These are phyloP conservation scores for Pseudocercospora fuligena DNA, from an alignment of 2,329 filamentous ascomycete genomes.

Conservation along the genomic window DNA sequence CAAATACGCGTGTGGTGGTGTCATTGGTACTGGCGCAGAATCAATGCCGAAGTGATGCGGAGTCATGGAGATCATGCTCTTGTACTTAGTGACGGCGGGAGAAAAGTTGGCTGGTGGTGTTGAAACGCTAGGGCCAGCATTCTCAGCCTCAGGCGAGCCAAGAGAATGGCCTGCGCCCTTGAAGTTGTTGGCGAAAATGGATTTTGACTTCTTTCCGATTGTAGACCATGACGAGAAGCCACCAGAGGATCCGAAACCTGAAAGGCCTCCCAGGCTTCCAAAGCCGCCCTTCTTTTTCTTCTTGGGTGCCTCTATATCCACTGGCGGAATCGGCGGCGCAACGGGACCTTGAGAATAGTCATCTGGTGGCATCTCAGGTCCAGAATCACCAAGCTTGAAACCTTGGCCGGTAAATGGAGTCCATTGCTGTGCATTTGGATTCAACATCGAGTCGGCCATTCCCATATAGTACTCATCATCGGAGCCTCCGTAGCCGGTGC, in stretches of 20 bases:
- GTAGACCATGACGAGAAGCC: not conserved
- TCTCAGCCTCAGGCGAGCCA: not conserved
- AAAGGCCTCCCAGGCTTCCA: not conserved
- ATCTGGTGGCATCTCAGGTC: not conserved
- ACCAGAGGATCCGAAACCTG: not conserved
- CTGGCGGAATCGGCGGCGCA: not conserved
- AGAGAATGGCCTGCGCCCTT: not conserved
- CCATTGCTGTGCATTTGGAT: not conserved
- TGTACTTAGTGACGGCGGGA: no score
- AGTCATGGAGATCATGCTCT: no score
- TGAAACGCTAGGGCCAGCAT: no score
- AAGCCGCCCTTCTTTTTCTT: not conserved
- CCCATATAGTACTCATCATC: not conserved
- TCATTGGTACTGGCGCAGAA: no score
- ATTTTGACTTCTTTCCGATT: not conserved
- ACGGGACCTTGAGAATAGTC: not conserved
- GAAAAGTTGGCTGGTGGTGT: no score
- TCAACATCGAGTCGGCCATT: not conserved
- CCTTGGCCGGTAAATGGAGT: not conserved
- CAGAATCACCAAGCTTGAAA: not conserved
- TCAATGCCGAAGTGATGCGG: no score
- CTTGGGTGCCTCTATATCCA: not conserved
- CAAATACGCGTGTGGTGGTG: no score
- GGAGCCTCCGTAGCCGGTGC: conserved; percentile 16
- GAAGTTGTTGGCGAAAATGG: not conserved